Percentiles rank a stretch among this genome's conserved stretches.
phyloP scores from a whole-genome alignment of 108 stramenopile genomes.

The Epithemia pelagica region DNA sequence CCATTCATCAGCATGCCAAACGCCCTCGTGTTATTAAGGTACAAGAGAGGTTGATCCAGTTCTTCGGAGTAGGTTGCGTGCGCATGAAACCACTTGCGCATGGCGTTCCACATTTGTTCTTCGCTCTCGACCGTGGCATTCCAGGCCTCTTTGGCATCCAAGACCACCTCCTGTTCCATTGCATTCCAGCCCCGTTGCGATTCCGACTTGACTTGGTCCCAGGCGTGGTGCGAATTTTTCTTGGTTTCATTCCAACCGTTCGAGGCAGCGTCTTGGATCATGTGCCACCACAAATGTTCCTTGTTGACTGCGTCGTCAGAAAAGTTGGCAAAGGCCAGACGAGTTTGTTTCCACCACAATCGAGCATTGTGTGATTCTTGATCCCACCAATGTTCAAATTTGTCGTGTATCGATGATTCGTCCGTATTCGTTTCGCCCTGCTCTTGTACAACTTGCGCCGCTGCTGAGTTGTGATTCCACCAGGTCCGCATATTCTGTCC shows the following conservation, averaged over 20 bases:
- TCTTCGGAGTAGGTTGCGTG: neutral
- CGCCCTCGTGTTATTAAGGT: constrained; percentile 7
- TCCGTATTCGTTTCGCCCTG: neutral
- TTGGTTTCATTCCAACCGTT: constrained; percentile 1
- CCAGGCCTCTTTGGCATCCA: constrained; percentile 1
- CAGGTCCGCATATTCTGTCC: neutral
- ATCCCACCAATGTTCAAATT: constrained; percentile 8
- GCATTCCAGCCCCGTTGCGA: neutral
- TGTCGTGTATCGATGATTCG: neutral
- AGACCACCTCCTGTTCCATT: neutral
- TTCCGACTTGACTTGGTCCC: neutral
- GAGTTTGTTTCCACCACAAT: constrained; percentile 8
- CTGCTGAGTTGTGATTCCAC: too few relatives aligned
- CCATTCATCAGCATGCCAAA: constrained; percentile 9
- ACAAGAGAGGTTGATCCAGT: constrained; percentile 6
- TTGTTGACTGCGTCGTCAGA: neutral
- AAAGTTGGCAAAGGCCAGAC: neutral
- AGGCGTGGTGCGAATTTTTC: neutral
- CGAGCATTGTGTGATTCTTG: neutral
- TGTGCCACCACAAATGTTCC: constrained; percentile 6
- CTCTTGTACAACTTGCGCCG: too few relatives aligned
- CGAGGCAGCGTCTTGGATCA: neutral
- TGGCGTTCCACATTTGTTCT: constrained; percentile 4
- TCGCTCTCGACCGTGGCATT: constrained; percentile 1
- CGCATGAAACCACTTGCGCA: constrained; percentile 8